Base-by-base conservation (phyloP, 169 alveolate genomes). In the Cryptosporidium bovis region DNA sequence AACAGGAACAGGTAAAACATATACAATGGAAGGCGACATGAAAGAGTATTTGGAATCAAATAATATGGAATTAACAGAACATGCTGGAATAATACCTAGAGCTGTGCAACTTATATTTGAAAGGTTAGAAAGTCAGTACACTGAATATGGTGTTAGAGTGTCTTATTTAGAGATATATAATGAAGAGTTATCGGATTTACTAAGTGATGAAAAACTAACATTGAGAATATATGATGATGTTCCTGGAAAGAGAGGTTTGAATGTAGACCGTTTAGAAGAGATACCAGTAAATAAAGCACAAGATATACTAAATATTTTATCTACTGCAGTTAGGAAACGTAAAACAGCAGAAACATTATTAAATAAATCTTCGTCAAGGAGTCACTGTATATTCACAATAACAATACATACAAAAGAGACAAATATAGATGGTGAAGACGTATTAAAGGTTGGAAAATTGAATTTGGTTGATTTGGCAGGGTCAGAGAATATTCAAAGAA, bases 391-490 rank as follows among this genome's bases (percentile, higher is more conserved):
- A 13, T 96, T 96, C 82, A 90, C 95, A n/a, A 92, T 95, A 8
- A 94, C 95, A 29, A 91, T 96, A 33, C 95, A 94, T 51, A 94
- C 96, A 27, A 91, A 93, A 65, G 96, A 95, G 68, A 91, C 94
- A 6, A 93, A 92, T 64, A 90, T 71, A 36, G 95, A 93, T 64
- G 98, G 97, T 10, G 94, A 92, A 82, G 94, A 95, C 69, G 95
- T 94, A 40, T 92, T 95, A n/a, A 84, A 83, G 62, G 91, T 92
- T 53, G 98, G 98, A 2, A 95, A 93, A 62, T 84, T 97, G 33
- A 95, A 95, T 90, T 77, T 97, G 90, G 99, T 97, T 2, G 99
- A 97, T 93, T 92, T 97, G 48, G 99, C 99, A 4, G 99, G 99
- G 16, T 94, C 98, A 83, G 99, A 97, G 83, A 92, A 97, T 20